Evolutionary conservation across 2,329 filamentous ascomycete genomes (phyloP).

Genomic region (Magnaporthiopsis incrustans): DNA sequence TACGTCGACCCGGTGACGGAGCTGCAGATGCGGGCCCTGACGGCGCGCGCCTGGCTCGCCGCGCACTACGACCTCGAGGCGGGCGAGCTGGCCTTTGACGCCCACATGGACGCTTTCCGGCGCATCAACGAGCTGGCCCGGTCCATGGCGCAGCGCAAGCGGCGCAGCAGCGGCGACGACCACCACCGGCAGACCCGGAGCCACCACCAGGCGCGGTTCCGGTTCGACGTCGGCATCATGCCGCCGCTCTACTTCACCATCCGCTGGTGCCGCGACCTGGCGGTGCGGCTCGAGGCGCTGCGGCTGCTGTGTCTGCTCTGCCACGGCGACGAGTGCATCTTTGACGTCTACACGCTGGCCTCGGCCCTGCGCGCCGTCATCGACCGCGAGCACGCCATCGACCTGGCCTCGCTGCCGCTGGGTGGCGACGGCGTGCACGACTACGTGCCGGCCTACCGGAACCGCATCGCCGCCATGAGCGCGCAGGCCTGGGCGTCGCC

Average conservation of each 20-base stretch:
- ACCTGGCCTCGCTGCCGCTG: slow-evolving; percentile 10
- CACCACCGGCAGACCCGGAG: neutral
- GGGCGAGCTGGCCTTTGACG: slow-evolving; percentile 27
- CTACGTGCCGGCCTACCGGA: neutral
- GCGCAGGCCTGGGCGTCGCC: neutral
- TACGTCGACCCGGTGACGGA: slow-evolving; percentile 16
- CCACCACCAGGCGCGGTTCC: slow-evolving; percentile 20
- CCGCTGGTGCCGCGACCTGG: slow-evolving; percentile 32
- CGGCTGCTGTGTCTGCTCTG: slow-evolving; percentile 24
- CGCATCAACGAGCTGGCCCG: slow-evolving; percentile 27
- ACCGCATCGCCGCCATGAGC: neutral
- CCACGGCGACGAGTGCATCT: slow-evolving; percentile 29
- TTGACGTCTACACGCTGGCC: slow-evolving; percentile 25
- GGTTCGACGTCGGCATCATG: slow-evolving; percentile 34
- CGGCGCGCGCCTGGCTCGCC: slow-evolving; percentile 25
- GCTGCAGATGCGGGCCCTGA: slow-evolving; percentile 29
- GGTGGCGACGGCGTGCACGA: neutral
- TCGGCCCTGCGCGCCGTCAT: slow-evolving; percentile 24
- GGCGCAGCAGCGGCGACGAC: neutral
- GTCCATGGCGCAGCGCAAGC: slow-evolving; percentile 15
- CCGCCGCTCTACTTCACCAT: slow-evolving; percentile 33
- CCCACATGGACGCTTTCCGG: slow-evolving; percentile 25
- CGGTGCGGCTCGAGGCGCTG: slow-evolving; percentile 29
- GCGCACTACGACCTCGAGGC: slow-evolving; percentile 19
- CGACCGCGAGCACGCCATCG: slow-evolving; percentile 26